These are phyloP conservation scores for Quercus variabilis DNA, from an alignment of 306 rosid genomes.

Conservation along the genomic window DNA sequence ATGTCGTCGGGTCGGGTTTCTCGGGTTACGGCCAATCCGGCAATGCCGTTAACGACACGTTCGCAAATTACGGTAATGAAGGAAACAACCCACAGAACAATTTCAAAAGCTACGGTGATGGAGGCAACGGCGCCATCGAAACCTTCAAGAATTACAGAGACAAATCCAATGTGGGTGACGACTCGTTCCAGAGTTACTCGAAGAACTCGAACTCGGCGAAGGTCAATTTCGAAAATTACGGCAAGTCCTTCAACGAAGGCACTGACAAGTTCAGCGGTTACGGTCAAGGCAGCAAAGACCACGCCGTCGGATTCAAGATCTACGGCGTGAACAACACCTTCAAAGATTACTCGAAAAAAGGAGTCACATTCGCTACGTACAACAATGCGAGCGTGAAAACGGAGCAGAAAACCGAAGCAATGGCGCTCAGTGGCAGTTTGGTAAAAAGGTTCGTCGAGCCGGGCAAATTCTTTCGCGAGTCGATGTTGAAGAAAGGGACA, in stretches of 20 bases:
- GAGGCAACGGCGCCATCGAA: constrained; percentile 62
- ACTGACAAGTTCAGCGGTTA: constrained; percentile 72
- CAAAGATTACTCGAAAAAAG: constrained; percentile 67
- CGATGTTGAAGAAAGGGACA: constrained; percentile 63
- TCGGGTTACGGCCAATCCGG: constrained; percentile 47
- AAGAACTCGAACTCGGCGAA: constrained; percentile 51
- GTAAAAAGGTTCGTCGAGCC: constrained; percentile 87
- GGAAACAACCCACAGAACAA: constrained; percentile 65
- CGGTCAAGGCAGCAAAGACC: constrained; percentile 39
- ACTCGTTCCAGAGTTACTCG: constrained; percentile 67
- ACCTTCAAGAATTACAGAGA: constrained; percentile 76
- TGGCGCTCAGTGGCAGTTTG: constrained; percentile 47
- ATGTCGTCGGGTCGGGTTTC: constrained; percentile 64
- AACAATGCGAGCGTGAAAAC: constrained; percentile 39
- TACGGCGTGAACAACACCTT: constrained; percentile 85
- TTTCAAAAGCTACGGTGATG: constrained; percentile 68
- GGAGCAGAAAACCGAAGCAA: neutral
- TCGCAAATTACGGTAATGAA: constrained; percentile 57
- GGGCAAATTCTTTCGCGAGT: constrained; percentile 86
- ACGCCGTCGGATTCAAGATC: constrained; percentile 49
- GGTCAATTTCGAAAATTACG: constrained; percentile 68
- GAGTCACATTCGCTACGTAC: constrained; percentile 41
- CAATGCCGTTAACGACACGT: constrained; percentile 56
- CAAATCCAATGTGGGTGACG: constrained; percentile 75
- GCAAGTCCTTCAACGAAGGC: constrained; percentile 80